Base-by-base conservation (phyloP, 2,329 filamentous ascomycete species). In the Trichoderma cornu-damae region DNA sequence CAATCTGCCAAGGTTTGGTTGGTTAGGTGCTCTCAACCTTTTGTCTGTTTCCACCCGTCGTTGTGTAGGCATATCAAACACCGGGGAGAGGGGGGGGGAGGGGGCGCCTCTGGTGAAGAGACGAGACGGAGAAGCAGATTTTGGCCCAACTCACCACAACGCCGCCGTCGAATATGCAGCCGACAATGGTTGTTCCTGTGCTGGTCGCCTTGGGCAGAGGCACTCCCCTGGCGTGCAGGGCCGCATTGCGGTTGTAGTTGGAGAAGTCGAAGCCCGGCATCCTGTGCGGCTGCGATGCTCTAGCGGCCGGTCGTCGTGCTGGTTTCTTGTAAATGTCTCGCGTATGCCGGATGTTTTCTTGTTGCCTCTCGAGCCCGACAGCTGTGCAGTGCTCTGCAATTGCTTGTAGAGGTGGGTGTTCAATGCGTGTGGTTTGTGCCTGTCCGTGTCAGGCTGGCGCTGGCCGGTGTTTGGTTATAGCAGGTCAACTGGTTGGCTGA, bases 181-280 rank as follows among this genome's bases (percentile, higher is more conserved):
- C 94, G 51, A 99, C 94, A 76, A 99, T 99, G 63, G 94, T 99
- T 60, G 94, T 99, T 79, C 94, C 94, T 61, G 94, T 99, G 77
- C 92, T 96, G 61, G 94, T 99, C 62, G 94, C 94, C 79, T 96
- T 97, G 68, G 95, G 94, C 60, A 97, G 81, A 61, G 94, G 94
- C 52, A 97, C 88, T 66, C 95, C 95, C 75, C 88, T 86, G 68
- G 93, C 90, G 74, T 97, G 93, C 66, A 99, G 85, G 63, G 93
- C 93, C 73, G 88, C 85, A 84, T 99, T 99, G 80, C 94, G 90
- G 84, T 96, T 96, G 85, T 97, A 94, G 83, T 99, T 99, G 75
- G 91, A 95, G 83, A 99, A 99, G 79, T 97, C 92, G 83, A 96
- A 96, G 78, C 92, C 92, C 68, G 89, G 87, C 94, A 99, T 99